Evolutionary conservation across 2,329 filamentous ascomycete species (phyloP).

Genomic region (Scedosporium boydii): DNA sequence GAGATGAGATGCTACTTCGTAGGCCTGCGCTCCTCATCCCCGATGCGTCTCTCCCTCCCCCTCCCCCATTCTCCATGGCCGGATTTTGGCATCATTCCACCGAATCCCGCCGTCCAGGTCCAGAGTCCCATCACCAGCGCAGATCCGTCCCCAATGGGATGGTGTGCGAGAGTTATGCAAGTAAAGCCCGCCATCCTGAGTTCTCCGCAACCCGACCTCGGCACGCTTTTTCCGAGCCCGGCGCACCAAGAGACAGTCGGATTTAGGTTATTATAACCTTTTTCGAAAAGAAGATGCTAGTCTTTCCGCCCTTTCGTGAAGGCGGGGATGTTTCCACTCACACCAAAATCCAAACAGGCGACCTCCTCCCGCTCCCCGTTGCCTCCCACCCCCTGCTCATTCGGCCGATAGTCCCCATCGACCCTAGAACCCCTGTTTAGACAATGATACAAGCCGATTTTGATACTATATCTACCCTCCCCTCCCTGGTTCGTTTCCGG

Average conservation of each 20-base stretch:
- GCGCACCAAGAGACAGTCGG: not conserved
- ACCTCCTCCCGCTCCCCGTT: no score
- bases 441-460: not conserved
- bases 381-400: not conserved
- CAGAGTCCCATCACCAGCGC: not conserved
- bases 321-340: no score
- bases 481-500: not conserved
- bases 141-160: not conserved
- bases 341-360: no score
- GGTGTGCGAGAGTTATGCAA: not conserved
- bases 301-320: no score
- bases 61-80: not conserved
- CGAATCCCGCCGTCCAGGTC: not conserved
- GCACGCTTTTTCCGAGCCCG: not conserved
- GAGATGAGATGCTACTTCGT: no score
- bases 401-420: not conserved
- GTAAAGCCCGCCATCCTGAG: not conserved
- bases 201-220: not conserved
- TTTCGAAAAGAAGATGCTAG: no score
- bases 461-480: not conserved
- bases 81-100: not conserved
- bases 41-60: not conserved
- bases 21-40: no score
- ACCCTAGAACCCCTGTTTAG: not conserved
- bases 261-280: not conserved